These are phyloP conservation scores for Deinandra increscens DNA, from an alignment of 129 eudicot genomes.

Conservation along the genomic window DNA sequence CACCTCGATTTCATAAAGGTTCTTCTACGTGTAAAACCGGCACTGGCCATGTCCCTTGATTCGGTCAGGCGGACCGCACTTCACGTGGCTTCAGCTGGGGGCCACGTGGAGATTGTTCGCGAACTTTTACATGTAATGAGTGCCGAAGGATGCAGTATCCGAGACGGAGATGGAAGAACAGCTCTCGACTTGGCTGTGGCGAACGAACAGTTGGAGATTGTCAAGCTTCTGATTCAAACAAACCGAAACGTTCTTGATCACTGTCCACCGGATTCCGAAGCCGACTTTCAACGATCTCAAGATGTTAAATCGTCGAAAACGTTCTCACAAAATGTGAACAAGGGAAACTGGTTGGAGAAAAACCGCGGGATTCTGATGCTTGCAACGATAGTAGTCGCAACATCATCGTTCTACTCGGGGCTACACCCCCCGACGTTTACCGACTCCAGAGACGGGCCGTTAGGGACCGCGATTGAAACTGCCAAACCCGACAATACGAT, in stretches of 20 bases:
- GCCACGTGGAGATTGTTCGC: constrained; percentile 23
- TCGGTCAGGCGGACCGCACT: constrained; percentile 20
- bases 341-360: constrained; percentile 35
- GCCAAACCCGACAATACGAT: constrained; percentile 29
- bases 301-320: neutral
- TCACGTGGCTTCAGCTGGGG: constrained; percentile 27
- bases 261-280: constrained; percentile 13
- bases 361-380: constrained; percentile 31
- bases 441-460: constrained; percentile 9
- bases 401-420: constrained; percentile 18
- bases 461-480: constrained; percentile 32
- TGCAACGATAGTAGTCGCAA: constrained; percentile 19
- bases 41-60: constrained; percentile 24
- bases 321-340: neutral
- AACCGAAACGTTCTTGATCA: constrained; percentile 22
- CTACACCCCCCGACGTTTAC: constrained; percentile 34
- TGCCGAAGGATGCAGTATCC: constrained; percentile 13
- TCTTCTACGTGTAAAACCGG: constrained; percentile 18
- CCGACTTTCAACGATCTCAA: constrained; percentile 8
- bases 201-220: constrained; percentile 25
- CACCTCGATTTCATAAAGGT: constrained; percentile 23
- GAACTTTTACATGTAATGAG: constrained; percentile 20
- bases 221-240: neutral
- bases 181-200: constrained; percentile 25
- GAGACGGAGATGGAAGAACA: constrained; percentile 29